Evolutionary conservation across 2,329 filamentous ascomycete genomes (phyloP), one percentile per base, ranked within the genome.

Genomic region (Parafenestella ontariensis): DNA sequence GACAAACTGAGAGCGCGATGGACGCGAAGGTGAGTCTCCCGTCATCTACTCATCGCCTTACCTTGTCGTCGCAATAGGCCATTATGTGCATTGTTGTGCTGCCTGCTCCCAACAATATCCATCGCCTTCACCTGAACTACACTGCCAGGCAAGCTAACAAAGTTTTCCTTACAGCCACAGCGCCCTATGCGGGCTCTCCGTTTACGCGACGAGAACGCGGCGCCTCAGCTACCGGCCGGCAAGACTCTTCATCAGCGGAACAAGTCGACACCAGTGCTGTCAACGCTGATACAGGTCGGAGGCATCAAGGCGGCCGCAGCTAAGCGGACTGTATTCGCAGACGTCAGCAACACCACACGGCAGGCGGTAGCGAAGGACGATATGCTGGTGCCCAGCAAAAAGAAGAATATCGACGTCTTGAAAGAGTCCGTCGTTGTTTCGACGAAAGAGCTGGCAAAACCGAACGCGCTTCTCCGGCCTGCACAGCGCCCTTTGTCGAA

Each of bases 241-340:
- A 77, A 76, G 58, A 61, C 84, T 48, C 79, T 92, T 58, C 91
- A 96, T 66, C 88, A 92, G 67, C 89, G 89, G 59, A 89, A 92
- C 78, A 96, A 96, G 77, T 96, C 92, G 8, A 87, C 83, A 29
- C 87, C 75, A 76, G 89, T 77, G 77, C 84, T 83, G 63, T 90
- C 78, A 42, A 81, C 81, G 64, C 69, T 85, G 55, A 72, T 82
- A 56, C 79, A 82, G 58, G 82, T 80, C 45, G 82, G 79, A 53
- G 82, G 80, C 34, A 76, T 88, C 61, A 91, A 88, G 75, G 82
- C 83, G 49, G 82, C 85, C 46, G 82, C 85, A 52, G 82, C 87
- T 50, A 95, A 93, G 79, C 87, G 92, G 63, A 87, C 88, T 58
- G 91, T 87, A 11, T 92, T 96, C 76, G 90, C 86, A 45, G 92